Evolutionary conservation across 495 filamentous ascomycete genomes (phyloP).

Genomic region (Glutinoglossum americanum): DNA sequence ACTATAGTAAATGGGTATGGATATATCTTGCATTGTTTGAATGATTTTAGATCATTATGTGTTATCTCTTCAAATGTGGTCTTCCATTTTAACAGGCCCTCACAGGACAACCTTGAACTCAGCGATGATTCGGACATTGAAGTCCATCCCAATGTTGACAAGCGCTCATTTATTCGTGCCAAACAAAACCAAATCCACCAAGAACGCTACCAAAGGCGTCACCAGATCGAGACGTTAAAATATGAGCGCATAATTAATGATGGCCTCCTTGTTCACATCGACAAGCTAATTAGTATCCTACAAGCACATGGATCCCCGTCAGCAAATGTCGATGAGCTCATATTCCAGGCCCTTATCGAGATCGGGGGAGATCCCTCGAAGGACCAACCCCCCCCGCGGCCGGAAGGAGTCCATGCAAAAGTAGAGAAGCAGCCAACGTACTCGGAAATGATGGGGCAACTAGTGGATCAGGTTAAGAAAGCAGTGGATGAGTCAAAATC

Average conservation of each 20-base stretch:
- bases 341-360: slow-evolving; percentile 76
- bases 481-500: slow-evolving; percentile 49
- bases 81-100: not conserved
- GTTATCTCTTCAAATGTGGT: slow-evolving; percentile 6
- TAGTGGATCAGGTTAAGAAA: slow-evolving; percentile 88
- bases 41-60: not conserved
- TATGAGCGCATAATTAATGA: slow-evolving; percentile 91
- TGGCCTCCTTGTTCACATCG: slow-evolving; percentile 63
- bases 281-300: slow-evolving; percentile 47
- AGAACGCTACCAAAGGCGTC: slow-evolving; percentile 59
- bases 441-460: slow-evolving; percentile 80
- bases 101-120: slow-evolving; percentile 71
- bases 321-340: slow-evolving; percentile 48
- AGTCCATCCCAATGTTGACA: slow-evolving; percentile 97
- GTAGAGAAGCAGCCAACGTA: slow-evolving; percentile 62
- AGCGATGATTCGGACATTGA: slow-evolving; percentile 96
- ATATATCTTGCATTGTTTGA: not conserved
- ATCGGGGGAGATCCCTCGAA: slow-evolving; percentile 44
- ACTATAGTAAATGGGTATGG: slow-evolving; percentile 85
- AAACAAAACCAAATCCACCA: slow-evolving; percentile 95
- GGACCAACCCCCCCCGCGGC: slow-evolving; percentile 48
- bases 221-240: slow-evolving; percentile 75
- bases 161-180: slow-evolving; percentile 91
- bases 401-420: slow-evolving; percentile 56
- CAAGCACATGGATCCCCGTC: slow-evolving; percentile 41